Conservation (phyloP, 768 basidiomycete genomes). For the Pholiota microspora region DNA sequence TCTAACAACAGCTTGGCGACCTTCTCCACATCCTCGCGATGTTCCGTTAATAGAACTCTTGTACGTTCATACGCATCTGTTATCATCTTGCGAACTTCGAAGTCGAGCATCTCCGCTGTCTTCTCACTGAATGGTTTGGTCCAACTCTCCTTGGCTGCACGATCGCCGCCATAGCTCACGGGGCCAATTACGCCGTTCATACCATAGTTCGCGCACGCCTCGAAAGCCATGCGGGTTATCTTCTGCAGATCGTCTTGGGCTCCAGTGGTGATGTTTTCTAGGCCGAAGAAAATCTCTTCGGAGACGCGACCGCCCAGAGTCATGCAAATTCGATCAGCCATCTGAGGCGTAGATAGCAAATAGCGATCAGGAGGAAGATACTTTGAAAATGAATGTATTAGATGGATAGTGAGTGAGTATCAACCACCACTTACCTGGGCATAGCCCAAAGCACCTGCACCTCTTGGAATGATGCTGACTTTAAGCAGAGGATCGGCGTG, state of each 20-base stretch:
- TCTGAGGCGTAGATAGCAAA: slow-evolving; percentile 92
- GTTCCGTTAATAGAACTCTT: slow-evolving; percentile 72
- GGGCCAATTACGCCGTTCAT: slow-evolving; percentile 96
- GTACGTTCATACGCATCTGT: slow-evolving; percentile 85
- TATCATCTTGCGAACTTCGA: slow-evolving; percentile 95
- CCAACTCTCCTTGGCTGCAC: slow-evolving; percentile 83
- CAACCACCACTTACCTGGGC: slow-evolving; percentile 64
- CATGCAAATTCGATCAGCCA: slow-evolving; percentile 96
- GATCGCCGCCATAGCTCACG: slow-evolving; percentile 91
- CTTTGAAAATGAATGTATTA: slow-evolving; percentile 31
- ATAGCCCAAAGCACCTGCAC: slow-evolving; percentile 93
- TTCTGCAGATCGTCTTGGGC: slow-evolving; percentile 98
- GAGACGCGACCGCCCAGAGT: slow-evolving; percentile 97
- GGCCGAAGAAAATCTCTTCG: slow-evolving; percentile 96
- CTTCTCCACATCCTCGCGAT: slow-evolving; percentile 88
- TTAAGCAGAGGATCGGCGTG: slow-evolving; percentile 96
- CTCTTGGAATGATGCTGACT: slow-evolving; percentile 97
- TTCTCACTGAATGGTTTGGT: slow-evolving; percentile 98
- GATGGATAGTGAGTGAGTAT: slow-evolving; percentile 1
- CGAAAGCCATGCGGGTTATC: slow-evolving; percentile 97
- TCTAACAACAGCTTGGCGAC: slow-evolving; percentile 88
- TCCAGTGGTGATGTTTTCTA: slow-evolving; percentile 91
- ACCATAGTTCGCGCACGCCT: slow-evolving; percentile 93
- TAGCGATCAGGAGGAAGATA: slow-evolving; percentile 96
- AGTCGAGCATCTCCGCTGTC: slow-evolving; percentile 91